Percentiles rank a stretch among this genome's conserved stretches.
These are phyloP conservation scores for Acanthamoeba lenticulata DNA, from an alignment of 208 protist genomes.

Conservation along the genomic window DNA sequence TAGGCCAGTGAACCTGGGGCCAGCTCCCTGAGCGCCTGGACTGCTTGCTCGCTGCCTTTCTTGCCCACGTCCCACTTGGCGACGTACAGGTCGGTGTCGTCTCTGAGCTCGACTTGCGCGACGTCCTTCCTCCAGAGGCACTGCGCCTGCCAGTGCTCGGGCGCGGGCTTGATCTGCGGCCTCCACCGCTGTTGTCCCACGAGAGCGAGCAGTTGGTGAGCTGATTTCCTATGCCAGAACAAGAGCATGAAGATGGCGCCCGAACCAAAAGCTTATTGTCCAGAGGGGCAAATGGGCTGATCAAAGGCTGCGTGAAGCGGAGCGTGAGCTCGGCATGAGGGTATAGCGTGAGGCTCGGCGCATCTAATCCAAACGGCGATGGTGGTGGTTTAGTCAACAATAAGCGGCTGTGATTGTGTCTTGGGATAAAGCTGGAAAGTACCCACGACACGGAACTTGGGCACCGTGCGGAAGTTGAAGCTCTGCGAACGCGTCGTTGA, in stretches of 20 bases:
- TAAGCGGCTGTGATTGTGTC: too few species aligned
- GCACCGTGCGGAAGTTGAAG: constrained; percentile 35
- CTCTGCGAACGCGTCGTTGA: constrained; percentile 3
- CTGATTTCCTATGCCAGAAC: too few species aligned
- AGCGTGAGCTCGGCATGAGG: not conserved
- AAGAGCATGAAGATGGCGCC: too few species aligned
- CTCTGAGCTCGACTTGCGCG: not conserved
- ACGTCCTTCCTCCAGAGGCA: not conserved
- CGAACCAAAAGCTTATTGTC: not conserved
- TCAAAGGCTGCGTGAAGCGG: not conserved
- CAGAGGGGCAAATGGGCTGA: not conserved
- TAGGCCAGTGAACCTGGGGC: not conserved
- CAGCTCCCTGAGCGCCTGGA: not conserved
- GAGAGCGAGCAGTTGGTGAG: too few species aligned
- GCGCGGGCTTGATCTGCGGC: not conserved
- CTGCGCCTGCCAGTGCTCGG: not conserved
- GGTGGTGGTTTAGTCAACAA: too few species aligned
- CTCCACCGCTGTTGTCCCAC: not conserved
- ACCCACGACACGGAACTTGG: not conserved
- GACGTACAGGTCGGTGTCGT: not conserved
- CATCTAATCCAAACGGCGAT: not conserved
- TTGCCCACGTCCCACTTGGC: constrained; percentile 6
- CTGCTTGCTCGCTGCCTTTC: not conserved
- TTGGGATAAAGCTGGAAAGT: not conserved
- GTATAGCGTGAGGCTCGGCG: not conserved